Conservation (phyloP, 768 basidiomycete species). For the Grammothele lineata region DNA sequence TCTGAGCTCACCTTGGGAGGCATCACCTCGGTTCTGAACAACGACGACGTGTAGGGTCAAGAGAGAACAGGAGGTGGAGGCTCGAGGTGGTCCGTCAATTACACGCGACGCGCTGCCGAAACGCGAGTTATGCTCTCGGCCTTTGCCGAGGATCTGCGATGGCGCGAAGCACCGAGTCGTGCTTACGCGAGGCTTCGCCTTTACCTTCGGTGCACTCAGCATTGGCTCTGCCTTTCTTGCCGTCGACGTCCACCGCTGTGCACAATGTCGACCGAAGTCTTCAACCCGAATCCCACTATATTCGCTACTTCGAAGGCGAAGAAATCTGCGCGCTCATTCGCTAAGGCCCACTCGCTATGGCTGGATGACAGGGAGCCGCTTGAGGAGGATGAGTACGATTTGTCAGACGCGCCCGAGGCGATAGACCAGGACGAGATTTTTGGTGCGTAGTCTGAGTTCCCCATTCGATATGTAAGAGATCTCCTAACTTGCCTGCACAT, state of each 20-base stretch:
- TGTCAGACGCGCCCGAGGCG: conserved; percentile 46
- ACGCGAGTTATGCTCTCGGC: too few species aligned
- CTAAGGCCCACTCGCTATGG: conserved; percentile 56
- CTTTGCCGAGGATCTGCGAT: too few species aligned
- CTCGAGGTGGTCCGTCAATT: neutral
- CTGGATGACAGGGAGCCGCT: conserved; percentile 27
- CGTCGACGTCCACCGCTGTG: too few species aligned
- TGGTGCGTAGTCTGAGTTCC: conserved; percentile 44
- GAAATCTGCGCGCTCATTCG: conserved; percentile 35
- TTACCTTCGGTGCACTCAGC: neutral
- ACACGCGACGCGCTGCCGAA: too few species aligned
- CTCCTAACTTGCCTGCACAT: conserved; percentile 3
- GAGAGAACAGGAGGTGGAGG: neutral
- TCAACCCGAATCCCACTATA: conserved; percentile 90
- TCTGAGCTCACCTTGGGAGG: conserved; percentile 21
- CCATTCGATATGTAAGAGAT: neutral
- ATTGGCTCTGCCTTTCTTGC: neutral
- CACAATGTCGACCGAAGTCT: conserved; percentile 43
- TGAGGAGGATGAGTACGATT: conserved; percentile 30
- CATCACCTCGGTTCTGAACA: conserved; percentile 9
- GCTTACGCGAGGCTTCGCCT: neutral
- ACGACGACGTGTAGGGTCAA: neutral
- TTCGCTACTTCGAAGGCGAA: conserved; percentile 51
- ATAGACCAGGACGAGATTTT: conserved; percentile 94
- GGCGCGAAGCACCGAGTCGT: neutral